Conservation (phyloP, 176 grass and related monocot genomes). For the Guadua angustifolia region DNA sequence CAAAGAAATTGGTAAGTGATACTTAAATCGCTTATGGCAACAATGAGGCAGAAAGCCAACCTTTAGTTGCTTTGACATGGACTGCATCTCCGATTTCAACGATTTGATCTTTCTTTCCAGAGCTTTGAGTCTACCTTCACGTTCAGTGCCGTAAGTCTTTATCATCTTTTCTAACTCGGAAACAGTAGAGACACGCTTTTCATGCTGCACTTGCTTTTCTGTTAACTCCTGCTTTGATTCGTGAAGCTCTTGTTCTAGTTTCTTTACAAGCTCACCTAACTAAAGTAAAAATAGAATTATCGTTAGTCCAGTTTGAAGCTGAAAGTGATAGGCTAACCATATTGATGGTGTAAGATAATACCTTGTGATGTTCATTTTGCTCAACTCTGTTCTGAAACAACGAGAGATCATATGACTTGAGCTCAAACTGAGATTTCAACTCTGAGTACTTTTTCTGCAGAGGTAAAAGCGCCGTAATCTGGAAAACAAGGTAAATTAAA, state of each 20-base stretch:
- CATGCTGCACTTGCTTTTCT: slow-evolving; percentile 66
- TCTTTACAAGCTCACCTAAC: slow-evolving; percentile 87
- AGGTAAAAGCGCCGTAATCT: slow-evolving; percentile 74
- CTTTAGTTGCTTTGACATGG: slow-evolving; percentile 84
- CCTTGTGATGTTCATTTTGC: slow-evolving; percentile 99
- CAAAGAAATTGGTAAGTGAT: slow-evolving; percentile 4
- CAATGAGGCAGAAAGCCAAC: slow-evolving; percentile 52
- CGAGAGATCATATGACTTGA: slow-evolving; percentile 93
- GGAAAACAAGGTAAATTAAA: slow-evolving; percentile 41
- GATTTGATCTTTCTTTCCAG: slow-evolving; percentile 86
- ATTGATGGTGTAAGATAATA: slow-evolving; percentile 40
- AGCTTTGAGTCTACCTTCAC: slow-evolving; percentile 83
- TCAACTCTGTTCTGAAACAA: slow-evolving; percentile 90
- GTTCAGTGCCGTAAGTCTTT: slow-evolving; percentile 77
- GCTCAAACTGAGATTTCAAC: slow-evolving; percentile 87
- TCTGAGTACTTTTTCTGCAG: slow-evolving; percentile 66
- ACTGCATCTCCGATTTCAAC: slow-evolving; percentile 89
- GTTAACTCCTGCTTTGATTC: slow-evolving; percentile 63
- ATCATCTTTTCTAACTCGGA: slow-evolving; percentile 76
- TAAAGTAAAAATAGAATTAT: slow-evolving; percentile 49
- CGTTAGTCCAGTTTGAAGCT: slow-evolving; percentile 22
- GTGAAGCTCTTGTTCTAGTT: slow-evolving; percentile 82
- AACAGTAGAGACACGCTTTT: slow-evolving; percentile 68
- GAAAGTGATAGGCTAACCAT: slow-evolving; percentile 25
- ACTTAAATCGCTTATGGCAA: slow-evolving; percentile 9